A percentile compares a stretch with the other conserved stretches of the same genome.
phyloP scores from a whole-genome alignment of 2,329 filamentous ascomycete species.

The Fusarium heterosporum region DNA sequence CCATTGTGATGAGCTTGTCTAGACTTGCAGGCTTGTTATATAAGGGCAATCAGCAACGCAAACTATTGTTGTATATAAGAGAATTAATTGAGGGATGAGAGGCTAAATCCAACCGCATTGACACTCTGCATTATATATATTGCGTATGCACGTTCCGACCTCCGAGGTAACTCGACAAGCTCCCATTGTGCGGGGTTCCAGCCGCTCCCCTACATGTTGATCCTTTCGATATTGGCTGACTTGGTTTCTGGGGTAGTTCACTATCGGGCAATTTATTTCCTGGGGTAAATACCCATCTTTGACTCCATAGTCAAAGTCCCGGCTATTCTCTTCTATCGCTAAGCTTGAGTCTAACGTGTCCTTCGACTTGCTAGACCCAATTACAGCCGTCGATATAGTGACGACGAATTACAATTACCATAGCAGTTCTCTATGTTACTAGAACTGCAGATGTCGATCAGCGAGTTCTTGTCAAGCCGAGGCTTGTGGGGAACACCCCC shows the following conservation, averaged over 20 bases:
- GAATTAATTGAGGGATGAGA: background rate
- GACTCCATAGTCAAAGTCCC: background rate
- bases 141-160: background rate
- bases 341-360: too few relatives aligned
- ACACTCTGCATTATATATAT: conserved; percentile 12
- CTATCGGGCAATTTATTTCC: background rate
- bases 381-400: too few relatives aligned
- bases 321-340: too few relatives aligned
- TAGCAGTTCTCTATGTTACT: background rate
- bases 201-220: background rate
- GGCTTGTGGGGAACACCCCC: conserved; percentile 27
- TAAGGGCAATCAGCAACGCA: background rate
- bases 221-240: conserved; percentile 4
- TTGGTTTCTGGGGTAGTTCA: background rate
- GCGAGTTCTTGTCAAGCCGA: conserved; percentile 10
- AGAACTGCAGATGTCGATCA: conserved; percentile 24
- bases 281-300: background rate
- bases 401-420: background rate
- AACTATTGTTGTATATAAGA: background rate
- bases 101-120: background rate
- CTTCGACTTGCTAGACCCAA: too few relatives aligned
- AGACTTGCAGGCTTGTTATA: background rate
- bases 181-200: conserved; percentile 41
- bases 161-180: conserved; percentile 39
- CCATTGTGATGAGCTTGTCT: conserved; percentile 42